A percentile compares a stretch with the other conserved stretches of the same genome.
Evolutionary conservation across 306 rosid genomes (phyloP).

Genomic region (Potentilla sterilis): DNA sequence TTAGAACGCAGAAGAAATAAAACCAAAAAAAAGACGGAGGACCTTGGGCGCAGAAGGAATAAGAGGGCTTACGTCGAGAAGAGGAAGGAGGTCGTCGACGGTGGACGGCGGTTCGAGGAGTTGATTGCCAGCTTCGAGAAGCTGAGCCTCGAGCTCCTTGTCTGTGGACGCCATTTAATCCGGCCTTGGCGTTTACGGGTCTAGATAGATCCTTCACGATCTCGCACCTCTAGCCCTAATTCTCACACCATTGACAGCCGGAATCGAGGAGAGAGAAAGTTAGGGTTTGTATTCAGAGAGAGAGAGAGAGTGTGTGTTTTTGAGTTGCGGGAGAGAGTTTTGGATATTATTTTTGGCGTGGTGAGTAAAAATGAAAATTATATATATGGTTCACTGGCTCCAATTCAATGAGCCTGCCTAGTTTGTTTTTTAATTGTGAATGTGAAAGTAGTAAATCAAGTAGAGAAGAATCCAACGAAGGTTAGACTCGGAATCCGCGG

Average conservation of each 20-base stretch:
- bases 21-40: no score
- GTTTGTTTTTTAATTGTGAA: neutral
- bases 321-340: slow-evolving; percentile 9
- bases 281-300: slow-evolving; percentile 52
- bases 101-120: slow-evolving; percentile 71
- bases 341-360: slow-evolving; percentile 20
- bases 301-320: neutral
- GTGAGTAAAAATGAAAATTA: slow-evolving; percentile 3
- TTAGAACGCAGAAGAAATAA: neutral
- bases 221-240: slow-evolving; percentile 22
- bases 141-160: slow-evolving; percentile 55
- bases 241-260: slow-evolving; percentile 49
- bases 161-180: slow-evolving; percentile 56
- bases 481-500: slow-evolving; percentile 51
- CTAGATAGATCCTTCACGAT: slow-evolving; percentile 48
- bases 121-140: slow-evolving; percentile 64
- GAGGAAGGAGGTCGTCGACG: slow-evolving; percentile 63
- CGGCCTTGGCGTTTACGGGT: slow-evolving; percentile 3
- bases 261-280: slow-evolving; percentile 30
- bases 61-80: slow-evolving; percentile 57
- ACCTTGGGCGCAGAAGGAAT: neutral
- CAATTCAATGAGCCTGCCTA: no score
- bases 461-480: slow-evolving; percentile 35
- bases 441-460: slow-evolving; percentile 4
- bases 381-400: neutral